Evolutionary conservation across 176 grass and related monocot species (phyloP), one percentile per base, ranked within the genome.

Genomic region (Triticum timopheevii): DNA sequence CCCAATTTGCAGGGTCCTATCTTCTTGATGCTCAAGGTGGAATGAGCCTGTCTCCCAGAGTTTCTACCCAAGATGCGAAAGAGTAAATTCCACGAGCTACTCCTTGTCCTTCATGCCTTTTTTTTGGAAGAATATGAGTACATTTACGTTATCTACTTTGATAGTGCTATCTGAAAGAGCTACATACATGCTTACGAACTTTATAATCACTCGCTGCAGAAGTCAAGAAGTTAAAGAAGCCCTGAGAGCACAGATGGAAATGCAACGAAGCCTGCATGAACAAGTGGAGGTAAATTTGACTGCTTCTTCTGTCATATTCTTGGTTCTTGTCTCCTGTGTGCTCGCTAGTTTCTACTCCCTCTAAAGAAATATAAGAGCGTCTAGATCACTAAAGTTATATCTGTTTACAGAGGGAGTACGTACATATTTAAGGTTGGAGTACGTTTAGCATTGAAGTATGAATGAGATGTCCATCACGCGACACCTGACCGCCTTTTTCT

Each of bases 241-340:
- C 31, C 54, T 94, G 52, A 93, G 94, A 88, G 92, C 85, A 49
- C 97, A 99, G 90, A 96, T 99, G 97, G 97, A 96, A 86, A 87
- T 99, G 65, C 94, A 96, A 85, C 88, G 94, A 79, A 99, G 90
- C 87, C 82, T 99, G 72, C 91, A 96, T 94, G 97, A 99, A 82
- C 97, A 96, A 99, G 97, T 99, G 23, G 90, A 96, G 94, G 97
- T 94, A 94, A 91, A 16, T 76, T 36, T 66, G 12, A 22, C 6
- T 42, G 7, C 23, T 78, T 81, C 13, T 33, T 88, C 3, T 39
- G 2, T 78, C 27, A 52, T 59, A 59, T 59, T 59, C 54, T 22
- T 58, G 0, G 54, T 22, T 19, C 9, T 47, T 20, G 33, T 75
- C 50, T 17, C 49, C 5, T 52, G 49, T 52, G 15, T 52, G 49